Conservation (phyloP, 2,329 filamentous ascomycete species). For the Talaromyces sp. region DNA sequence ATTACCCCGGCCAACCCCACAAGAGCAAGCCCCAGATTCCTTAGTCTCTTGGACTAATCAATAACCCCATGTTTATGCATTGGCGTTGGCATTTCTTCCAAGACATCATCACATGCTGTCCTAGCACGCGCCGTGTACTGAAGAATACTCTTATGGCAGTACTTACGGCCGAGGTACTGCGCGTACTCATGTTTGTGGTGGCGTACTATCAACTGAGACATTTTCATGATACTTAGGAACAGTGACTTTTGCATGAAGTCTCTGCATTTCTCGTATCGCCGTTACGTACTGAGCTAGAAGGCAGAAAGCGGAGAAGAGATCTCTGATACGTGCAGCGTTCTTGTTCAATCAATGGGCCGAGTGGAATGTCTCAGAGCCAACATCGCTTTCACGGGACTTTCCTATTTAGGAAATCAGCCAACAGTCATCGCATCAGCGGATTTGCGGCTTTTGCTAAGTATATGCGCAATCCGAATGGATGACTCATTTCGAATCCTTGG, state of each 20-base stretch:
- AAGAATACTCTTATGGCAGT: not conserved
- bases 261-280: not conserved
- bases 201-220: not conserved
- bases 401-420: not conserved
- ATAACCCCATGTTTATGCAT: not conserved
- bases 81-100: not conserved
- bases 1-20: constrained; percentile 3
- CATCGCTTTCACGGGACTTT: not conserved
- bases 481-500: not conserved
- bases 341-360: not conserved
- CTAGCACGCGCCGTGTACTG: not conserved
- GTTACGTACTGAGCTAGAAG: not conserved
- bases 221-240: not conserved
- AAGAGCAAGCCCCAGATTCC: not conserved
- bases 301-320: not conserved
- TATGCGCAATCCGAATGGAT: not conserved
- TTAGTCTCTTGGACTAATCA: not conserved
- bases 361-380: not conserved
- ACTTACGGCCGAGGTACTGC: not conserved
- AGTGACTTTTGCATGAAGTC: not conserved
- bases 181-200: not conserved
- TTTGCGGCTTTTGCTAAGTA: not conserved
- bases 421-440: not conserved
- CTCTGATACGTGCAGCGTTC: not conserved
- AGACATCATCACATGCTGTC: constrained; percentile 4